Evolutionary conservation across 768 basidiomycete genomes (phyloP), one percentile per base, ranked within the genome.

Genomic region (Naganishia friedmannii): DNA sequence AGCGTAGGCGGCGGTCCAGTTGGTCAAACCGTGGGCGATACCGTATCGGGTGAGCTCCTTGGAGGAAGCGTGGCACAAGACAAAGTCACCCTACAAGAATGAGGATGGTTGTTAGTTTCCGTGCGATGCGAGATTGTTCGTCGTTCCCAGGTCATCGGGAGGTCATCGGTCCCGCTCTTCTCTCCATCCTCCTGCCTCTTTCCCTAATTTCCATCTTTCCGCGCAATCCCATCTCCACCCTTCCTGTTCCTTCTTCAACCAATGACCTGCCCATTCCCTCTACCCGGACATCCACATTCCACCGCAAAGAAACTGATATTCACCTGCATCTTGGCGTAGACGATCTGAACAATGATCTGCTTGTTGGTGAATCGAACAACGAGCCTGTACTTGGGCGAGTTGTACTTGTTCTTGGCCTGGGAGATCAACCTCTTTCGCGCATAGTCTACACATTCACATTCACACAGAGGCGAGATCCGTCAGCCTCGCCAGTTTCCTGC

Each of bases 371-470:
- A 93, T 76, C 96, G 92, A 81, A 99, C 96, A 73, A 98, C 96
- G 63, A 98, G 89, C 55, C 79, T 72, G 80, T 79, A 81, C 78
- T 81, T 74, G 68, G 94, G 93, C 46, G 93, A 92, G 77, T 95
- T 95, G 85, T 96, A 98, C 86, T 98, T 98, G 88, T 97, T 98
- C 87, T 99, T 99, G 70, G 96, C 93, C 86, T 99, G 96, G 70
- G 91, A 88, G 74, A 98, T 88, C 67, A 99, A 87, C 75, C 94
- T 89, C 85, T 97, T 96, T 76, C 96, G 91, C 74, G 96, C 96
- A 78, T 98, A 97, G 87, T 98, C 60, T 63, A 15, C 1, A 23
- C 4, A 34, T n/a, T n/a, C n/a, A n/a, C n/a, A n/a, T n/a, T n/a
- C n/a, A n/a, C n/a, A n/a, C n/a, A n/a, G n/a, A n/a, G n/a, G n/a